Evolutionary conservation across 768 basidiomycete genomes (phyloP), one percentile per base, ranked within the genome.

Genomic region (Leccinum olivaceopallidum): DNA sequence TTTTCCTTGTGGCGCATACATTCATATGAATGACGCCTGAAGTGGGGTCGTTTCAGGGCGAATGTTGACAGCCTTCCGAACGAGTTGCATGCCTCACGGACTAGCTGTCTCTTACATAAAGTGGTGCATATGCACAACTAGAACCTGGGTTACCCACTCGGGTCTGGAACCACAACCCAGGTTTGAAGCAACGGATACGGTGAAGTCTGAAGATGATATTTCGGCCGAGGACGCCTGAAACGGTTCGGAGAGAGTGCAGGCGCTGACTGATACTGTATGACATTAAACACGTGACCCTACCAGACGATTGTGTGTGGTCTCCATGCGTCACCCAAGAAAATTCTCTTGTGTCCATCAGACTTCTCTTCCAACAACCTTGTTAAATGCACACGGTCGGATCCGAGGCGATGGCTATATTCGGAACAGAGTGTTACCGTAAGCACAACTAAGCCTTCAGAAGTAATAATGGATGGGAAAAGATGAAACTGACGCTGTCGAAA

Each of bases 401-500:
- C 53, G 57, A 71, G 14, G 73, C 68, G n/a, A 74, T 73, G 53
- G 61, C 73, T 75, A 49, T 53, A 51, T n/a, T 18, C 49, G 44
- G 57, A 53, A 58, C 30, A 30, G 10, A 44, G 42, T n/a, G 37
- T 51, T 37, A 62, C 34, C 13, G 30, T 62, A 50, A 67, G 58
- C 26, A 56, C 36, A 56, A 34, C 20, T 39, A 55, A 6, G 42
- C 26, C 36, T 56, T 48, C 36, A 32, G 16, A 59, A 44, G 44
- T 28, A 34, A 58, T 30, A 5, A 24, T 53, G 30, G 53, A 14
- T 36, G 16, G 8, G 34, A n/a, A 58, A 58, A 2, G 13, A 16
- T n/a, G 55, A 58, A 12, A 63, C 72, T 65, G 58, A 82, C 81
- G 69, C 70, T 81, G 79, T 10, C 66, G 73, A 61, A 83, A 82